These are phyloP conservation scores for Pythium coloratum DNA, from an alignment of 352 stramenopile species.

Conservation along the genomic window DNA sequence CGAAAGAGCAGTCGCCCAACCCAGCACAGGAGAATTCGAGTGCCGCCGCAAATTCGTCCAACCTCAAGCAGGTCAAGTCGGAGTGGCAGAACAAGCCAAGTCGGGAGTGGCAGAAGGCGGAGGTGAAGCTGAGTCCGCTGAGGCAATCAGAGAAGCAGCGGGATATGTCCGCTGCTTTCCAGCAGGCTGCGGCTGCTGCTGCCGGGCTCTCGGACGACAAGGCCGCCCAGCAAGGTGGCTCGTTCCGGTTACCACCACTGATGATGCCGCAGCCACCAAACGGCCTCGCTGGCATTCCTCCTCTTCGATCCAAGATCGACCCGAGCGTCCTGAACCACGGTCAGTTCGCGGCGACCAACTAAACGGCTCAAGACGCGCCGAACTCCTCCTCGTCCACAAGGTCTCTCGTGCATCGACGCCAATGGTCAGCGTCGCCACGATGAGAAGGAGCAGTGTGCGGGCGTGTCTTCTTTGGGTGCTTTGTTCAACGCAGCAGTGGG, in stretches of 20 bases:
- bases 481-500: constrained; percentile 1
- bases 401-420: constrained; percentile 2
- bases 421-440: constrained; percentile 7
- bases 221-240: constrained; percentile 9
- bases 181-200: constrained; percentile 29
- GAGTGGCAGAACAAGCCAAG: constrained; percentile 30
- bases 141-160: constrained; percentile 35
- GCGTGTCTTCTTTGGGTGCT: constrained; percentile 1
- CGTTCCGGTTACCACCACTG: constrained; percentile 60
- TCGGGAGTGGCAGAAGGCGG: constrained; percentile 58
- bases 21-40: constrained; percentile 27
- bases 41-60: constrained; percentile 10
- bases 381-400: not conserved
- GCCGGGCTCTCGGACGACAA: constrained; percentile 5
- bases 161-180: constrained; percentile 24
- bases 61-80: constrained; percentile 30
- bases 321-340: constrained; percentile 56
- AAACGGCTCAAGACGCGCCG: constrained; percentile 2
- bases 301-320: constrained; percentile 79
- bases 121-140: constrained; percentile 66
- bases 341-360: constrained; percentile 57
- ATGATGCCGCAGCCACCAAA: constrained; percentile 44
- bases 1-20: constrained; percentile 13
- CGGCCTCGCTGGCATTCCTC: constrained; percentile 55
- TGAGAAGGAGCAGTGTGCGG: not conserved